These are phyloP conservation scores for Gastroboletus turbinatus DNA, from an alignment of 1,284 basidiomycete genomes.

Conservation along the genomic window DNA sequence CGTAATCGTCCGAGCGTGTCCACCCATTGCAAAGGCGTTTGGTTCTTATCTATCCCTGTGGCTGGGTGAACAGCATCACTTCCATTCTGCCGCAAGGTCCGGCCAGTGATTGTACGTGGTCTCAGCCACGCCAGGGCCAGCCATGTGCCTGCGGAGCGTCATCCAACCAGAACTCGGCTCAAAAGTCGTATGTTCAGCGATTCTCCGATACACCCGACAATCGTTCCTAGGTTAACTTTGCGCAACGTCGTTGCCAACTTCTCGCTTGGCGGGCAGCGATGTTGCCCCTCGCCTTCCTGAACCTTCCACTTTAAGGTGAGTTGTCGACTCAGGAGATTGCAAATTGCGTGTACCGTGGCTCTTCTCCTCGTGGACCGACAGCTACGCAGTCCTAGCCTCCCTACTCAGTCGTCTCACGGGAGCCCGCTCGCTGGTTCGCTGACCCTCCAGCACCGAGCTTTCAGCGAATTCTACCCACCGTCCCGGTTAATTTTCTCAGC, in stretches of 20 bases:
- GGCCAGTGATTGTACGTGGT: background rate
- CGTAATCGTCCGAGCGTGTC: background rate
- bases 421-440: background rate
- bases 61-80: slow-evolving; percentile 7
- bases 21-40: background rate
- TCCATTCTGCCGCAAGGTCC: slow-evolving; percentile 10
- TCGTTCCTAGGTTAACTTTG: background rate
- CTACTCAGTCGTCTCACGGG: background rate
- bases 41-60: background rate
- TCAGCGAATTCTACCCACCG: background rate
- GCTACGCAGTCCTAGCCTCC: background rate
- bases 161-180: slow-evolving; percentile 16
- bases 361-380: background rate
- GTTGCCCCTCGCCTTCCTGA: background rate
- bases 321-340: background rate
- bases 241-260: background rate
- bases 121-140: background rate
- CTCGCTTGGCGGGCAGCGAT: background rate
- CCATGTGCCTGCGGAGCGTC: slow-evolving; percentile 3
- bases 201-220: slow-evolving; percentile 3
- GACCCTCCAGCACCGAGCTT: background rate
- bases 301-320: background rate
- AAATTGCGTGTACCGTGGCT: background rate
- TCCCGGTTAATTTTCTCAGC: background rate
- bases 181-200: background rate